Evolutionary conservation across 371 early-diverging fungal species (phyloP).

Genomic region (Syncephalis fuscata): DNA sequence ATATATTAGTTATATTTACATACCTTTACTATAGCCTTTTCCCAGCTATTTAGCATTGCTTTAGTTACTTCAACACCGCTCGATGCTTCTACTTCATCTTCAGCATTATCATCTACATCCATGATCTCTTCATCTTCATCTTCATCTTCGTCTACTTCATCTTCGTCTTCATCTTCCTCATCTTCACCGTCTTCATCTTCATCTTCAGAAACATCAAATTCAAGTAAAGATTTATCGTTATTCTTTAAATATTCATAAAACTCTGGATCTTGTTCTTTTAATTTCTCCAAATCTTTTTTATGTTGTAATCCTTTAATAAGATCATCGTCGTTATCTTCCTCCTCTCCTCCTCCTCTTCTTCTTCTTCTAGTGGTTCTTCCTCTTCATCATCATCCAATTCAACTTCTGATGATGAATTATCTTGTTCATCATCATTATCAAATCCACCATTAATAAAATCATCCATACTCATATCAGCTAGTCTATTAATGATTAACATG

Average conservation of each 20-base stretch:
- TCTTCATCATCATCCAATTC: constrained; percentile 15
- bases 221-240: constrained; percentile 64
- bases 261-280: constrained; percentile 73
- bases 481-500: background rate
- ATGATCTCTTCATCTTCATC: constrained; percentile 17
- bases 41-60: constrained; percentile 57
- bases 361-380: constrained; percentile 14
- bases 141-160: constrained; percentile 17
- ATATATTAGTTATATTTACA: background rate
- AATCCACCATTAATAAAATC: constrained; percentile 17
- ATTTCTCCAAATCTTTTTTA: constrained; percentile 51
- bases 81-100: constrained; percentile 8
- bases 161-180: constrained; percentile 20
- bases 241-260: constrained; percentile 77
- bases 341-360: constrained; percentile 14
- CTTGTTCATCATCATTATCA: constrained; percentile 10
- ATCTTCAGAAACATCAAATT: constrained; percentile 48
- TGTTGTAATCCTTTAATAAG: constrained; percentile 37
- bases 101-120: constrained; percentile 7
- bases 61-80: constrained; percentile 15
- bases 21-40: constrained; percentile 27
- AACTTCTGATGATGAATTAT: background rate
- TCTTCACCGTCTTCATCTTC: constrained; percentile 32
- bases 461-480: constrained; percentile 6
- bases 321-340: constrained; percentile 18